These are phyloP conservation scores for Epichloe typhina DNA, from an alignment of 2,329 filamentous ascomycete genomes.

Conservation along the genomic window DNA sequence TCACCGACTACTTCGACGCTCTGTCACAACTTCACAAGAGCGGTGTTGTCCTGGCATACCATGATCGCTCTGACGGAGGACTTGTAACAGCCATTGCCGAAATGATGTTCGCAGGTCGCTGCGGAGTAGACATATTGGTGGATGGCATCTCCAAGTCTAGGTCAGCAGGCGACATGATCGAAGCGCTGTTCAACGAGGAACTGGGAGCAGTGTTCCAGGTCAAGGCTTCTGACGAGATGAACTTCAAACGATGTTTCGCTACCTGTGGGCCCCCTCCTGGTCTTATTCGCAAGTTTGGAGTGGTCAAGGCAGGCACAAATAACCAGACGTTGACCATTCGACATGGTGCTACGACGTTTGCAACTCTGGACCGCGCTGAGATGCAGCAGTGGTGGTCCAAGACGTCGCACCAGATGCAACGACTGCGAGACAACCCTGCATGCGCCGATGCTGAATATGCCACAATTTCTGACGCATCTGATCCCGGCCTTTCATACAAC, in stretches of 20 bases:
- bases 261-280: conserved; percentile 75
- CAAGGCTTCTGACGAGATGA: conserved; percentile 66
- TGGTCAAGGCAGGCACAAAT: conserved; percentile 53
- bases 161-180: conserved; percentile 50
- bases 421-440: conserved; percentile 71
- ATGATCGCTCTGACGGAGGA: conserved; percentile 88
- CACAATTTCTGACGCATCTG: conserved; percentile 57
- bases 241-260: conserved; percentile 82
- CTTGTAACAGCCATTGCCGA: conserved; percentile 81
- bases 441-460: conserved; percentile 77
- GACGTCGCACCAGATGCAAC: conserved; percentile 87
- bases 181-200: conserved; percentile 89
- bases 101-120: conserved; percentile 97
- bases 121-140: conserved; percentile 73
- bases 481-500: conserved; percentile 77
- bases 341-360: conserved; percentile 54
- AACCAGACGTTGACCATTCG: conserved; percentile 70
- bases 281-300: conserved; percentile 73
- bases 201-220: conserved; percentile 94
- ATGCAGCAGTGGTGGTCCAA: conserved; percentile 82
- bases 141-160: conserved; percentile 56
- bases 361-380: conserved; percentile 53
- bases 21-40: conserved; percentile 50
- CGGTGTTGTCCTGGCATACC: conserved; percentile 71
- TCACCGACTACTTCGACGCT: conserved; percentile 88